phyloP scores from a whole-genome alignment of 768 basidiomycete species.

The Leccinum ochraceum region DNA sequence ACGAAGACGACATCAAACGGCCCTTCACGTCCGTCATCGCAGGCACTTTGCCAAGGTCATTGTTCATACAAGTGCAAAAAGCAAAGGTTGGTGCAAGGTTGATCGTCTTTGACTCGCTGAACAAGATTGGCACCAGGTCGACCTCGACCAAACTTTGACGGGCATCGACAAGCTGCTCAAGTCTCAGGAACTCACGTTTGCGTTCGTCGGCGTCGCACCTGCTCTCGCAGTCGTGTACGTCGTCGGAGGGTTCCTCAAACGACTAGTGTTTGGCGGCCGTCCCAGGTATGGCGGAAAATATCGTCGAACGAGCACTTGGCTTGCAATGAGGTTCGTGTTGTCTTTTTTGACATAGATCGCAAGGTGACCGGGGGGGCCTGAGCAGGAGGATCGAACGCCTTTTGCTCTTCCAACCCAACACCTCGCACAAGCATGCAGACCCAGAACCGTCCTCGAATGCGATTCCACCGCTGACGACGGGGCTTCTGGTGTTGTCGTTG shows the following conservation, averaged over 20 bases:
- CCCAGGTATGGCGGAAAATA: slow-evolving; percentile 60
- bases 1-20: slow-evolving; percentile 90
- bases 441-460: slow-evolving; percentile 15
- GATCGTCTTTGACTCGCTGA: not conserved
- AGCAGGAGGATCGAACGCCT: slow-evolving; percentile 68
- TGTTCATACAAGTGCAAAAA: slow-evolving; percentile 94
- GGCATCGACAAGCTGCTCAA: slow-evolving; percentile 94
- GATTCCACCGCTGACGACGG: slow-evolving; percentile 60
- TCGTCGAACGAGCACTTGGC: slow-evolving; percentile 60
- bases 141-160: slow-evolving; percentile 84
- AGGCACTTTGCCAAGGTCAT: slow-evolving; percentile 79
- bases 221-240: slow-evolving; percentile 80
- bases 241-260: slow-evolving; percentile 50
- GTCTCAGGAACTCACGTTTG: slow-evolving; percentile 94
- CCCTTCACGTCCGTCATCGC: slow-evolving; percentile 81
- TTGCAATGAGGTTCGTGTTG: slow-evolving; percentile 61
- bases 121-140: slow-evolving; percentile 55
- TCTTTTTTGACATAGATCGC: not conserved
- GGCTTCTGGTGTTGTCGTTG: slow-evolving; percentile 71
- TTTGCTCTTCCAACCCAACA: slow-evolving; percentile 50
- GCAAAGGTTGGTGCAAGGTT: slow-evolving; percentile 62
- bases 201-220: slow-evolving; percentile 95
- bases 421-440: slow-evolving; percentile 17
- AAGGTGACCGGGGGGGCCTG: slow-evolving; percentile 7
- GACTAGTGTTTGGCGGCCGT: slow-evolving; percentile 50